Conservation (phyloP, 2,329 filamentous ascomycete species). For the Venturia oleaginea region DNA sequence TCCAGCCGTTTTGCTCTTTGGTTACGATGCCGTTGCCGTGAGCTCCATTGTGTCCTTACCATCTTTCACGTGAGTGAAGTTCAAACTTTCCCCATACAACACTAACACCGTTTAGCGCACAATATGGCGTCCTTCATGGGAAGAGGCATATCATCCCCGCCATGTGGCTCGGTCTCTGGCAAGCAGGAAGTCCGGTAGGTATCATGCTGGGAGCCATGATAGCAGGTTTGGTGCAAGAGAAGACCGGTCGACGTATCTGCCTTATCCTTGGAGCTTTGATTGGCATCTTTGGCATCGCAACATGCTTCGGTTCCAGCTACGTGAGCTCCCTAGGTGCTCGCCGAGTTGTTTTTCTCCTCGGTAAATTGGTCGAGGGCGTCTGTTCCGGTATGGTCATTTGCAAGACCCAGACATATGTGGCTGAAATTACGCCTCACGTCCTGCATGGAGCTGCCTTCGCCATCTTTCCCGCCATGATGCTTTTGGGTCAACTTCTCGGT, state of each 20-base stretch:
- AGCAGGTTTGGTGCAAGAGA: slow-evolving; percentile 5
- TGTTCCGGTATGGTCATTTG: slow-evolving; percentile 6
- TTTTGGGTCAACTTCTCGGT: slow-evolving; percentile 43
- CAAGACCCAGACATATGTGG: slow-evolving; percentile 35
- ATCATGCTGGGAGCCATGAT: neutral
- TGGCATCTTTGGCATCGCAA: neutral
- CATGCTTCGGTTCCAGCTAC: slow-evolving; percentile 5
- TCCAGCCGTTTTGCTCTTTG: neutral
- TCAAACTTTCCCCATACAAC: neutral
- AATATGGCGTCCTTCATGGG: neutral
- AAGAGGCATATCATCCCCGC: neutral
- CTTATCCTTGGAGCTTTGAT: neutral
- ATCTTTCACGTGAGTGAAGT: neutral
- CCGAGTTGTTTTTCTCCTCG: neutral
- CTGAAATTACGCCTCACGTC: slow-evolving; percentile 39
- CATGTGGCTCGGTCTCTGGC: neutral
- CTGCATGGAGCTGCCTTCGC: slow-evolving; percentile 41
- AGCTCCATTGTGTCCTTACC: neutral
- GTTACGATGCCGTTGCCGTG: slow-evolving; percentile 1
- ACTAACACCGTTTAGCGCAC: neutral
- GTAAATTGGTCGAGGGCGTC: slow-evolving; percentile 2
- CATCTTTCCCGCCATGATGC: slow-evolving; percentile 41
- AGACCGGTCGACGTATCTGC: neutral
- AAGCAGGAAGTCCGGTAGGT: neutral
- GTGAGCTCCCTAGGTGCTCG: neutral